Evolutionary conservation across 495 filamentous ascomycete genomes (phyloP).

Genomic region (Annulohypoxylon maeteangense): DNA sequence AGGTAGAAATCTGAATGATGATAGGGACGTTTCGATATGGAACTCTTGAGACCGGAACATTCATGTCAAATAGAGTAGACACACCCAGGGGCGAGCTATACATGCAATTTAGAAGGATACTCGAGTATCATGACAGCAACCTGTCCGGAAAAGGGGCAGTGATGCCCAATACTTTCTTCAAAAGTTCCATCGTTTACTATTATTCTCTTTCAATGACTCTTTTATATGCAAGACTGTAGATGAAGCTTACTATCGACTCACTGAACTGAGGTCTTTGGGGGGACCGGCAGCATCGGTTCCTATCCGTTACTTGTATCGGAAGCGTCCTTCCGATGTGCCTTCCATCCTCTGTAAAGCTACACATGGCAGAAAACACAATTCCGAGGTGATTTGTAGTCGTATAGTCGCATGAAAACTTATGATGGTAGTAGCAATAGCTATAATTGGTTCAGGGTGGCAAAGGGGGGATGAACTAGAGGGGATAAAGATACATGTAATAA

Average conservation of each 20-base stretch:
- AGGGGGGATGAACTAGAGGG: slow-evolving; percentile 14
- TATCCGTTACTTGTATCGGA: background rate
- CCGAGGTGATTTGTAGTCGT: background rate
- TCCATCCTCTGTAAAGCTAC: slow-evolving; percentile 19
- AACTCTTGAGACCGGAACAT: background rate
- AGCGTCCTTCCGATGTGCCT: background rate
- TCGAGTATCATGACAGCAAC: background rate
- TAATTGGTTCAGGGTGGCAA: background rate
- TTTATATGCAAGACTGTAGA: slow-evolving; percentile 11
- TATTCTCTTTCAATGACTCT: slow-evolving; percentile 1
- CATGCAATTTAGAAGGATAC: background rate
- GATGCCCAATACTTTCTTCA: slow-evolving; percentile 4
- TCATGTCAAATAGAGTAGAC: background rate
- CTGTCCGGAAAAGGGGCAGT: background rate
- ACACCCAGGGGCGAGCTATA: slow-evolving; percentile 7
- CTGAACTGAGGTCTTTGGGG: background rate
- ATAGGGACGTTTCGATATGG: background rate
- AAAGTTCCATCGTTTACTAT: slow-evolving; percentile 1
- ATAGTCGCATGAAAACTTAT: background rate
- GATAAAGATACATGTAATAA: background rate
- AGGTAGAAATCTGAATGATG: background rate
- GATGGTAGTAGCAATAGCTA: background rate
- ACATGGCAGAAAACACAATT: slow-evolving; percentile 1
- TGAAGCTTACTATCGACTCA: slow-evolving; percentile 34
- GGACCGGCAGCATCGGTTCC: background rate